Evolutionary conservation across 352 stramenopile genomes (phyloP).

Genomic region (Elongisporangium senticosum): DNA sequence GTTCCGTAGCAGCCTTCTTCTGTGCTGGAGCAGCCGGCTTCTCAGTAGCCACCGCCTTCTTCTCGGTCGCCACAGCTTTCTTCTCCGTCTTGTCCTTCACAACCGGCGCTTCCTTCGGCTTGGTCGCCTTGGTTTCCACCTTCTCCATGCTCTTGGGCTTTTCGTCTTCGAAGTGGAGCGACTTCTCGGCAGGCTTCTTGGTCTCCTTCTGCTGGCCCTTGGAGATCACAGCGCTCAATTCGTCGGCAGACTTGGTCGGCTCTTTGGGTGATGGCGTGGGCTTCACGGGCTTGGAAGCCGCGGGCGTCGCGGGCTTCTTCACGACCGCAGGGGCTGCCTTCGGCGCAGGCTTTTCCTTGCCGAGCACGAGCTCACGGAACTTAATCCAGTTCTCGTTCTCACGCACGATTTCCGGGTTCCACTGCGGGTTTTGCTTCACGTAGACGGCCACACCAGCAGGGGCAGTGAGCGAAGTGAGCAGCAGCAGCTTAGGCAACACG

Average conservation of each 20-base stretch:
- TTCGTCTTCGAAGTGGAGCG: constrained; percentile 4
- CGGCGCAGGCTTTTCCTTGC: constrained; percentile 11
- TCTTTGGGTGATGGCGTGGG: constrained; percentile 10
- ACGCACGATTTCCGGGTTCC: constrained; percentile 59
- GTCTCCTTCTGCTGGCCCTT: constrained; percentile 27
- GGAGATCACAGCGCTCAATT: constrained; percentile 40
- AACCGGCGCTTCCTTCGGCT: constrained; percentile 6
- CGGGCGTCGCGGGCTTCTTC: constrained; percentile 11
- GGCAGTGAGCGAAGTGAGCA: constrained; percentile 41
- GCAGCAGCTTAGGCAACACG: constrained; percentile 39
- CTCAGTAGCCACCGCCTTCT: constrained; percentile 10
- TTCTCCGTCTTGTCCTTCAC: constrained; percentile 10
- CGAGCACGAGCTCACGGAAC: constrained; percentile 72
- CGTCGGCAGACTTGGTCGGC: constrained; percentile 26
- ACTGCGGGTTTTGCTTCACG: constrained; percentile 71
- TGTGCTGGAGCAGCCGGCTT: constrained; percentile 5
- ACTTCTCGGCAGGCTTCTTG: constrained; percentile 13
- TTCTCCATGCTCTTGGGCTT: constrained; percentile 13
- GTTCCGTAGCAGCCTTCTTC: constrained; percentile 16
- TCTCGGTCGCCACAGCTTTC: constrained; percentile 7
- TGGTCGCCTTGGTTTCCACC: constrained; percentile 1
- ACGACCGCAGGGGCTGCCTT: constrained; percentile 3
- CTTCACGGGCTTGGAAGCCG: constrained; percentile 1
- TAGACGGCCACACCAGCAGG: constrained; percentile 56
- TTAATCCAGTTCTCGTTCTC: constrained; percentile 63